Evolutionary conservation across 139 green algal species (phyloP), one percentile per base, ranked within the genome.

Genomic region (Picochlorum sp.): DNA sequence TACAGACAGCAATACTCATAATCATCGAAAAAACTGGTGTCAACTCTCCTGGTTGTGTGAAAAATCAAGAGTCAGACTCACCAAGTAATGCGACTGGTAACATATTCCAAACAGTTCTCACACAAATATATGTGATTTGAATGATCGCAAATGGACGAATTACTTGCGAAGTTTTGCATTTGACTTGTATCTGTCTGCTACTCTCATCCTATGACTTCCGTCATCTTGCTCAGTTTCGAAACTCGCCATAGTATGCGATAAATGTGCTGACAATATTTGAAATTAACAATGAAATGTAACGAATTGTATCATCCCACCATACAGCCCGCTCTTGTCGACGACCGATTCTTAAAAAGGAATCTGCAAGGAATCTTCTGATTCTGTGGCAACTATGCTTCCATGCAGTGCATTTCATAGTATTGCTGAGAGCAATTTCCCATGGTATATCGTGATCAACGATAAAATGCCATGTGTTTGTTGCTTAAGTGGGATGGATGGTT

Each of bases 401-500:
- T 20, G n/a, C 20, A 38, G 15, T 59, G 13, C 51, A 37, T 30
- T 59, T 38, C 0, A 55, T 55, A 55, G 4, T 26, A 10, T 18
- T 24, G n/a, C n/a, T 30, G 28, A 30, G 28, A 30, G 28, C 4
- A 30, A 30, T 30, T 30, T 30, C 28, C 28, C 13, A 59, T 59
- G 15, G 0, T 6, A 59, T n/a, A 21, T 21, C 10, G 20, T 45
- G 24, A 18, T 68, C 24, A 92, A 38, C 79, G 55, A 65, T 85
- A 94, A 70, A 88, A 94, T 0, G 82, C 82, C 67, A 94, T 80
- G 57, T 94, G 86, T 70, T 85, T 88, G 68, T 52, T 84, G 76
- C 74, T 89, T 86, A 5, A 61, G 66, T 0, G 84, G 78, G 60
- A 57, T 61, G 60, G 20, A 55, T 7, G 34, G 45, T 68, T 62